phyloP scores from a whole-genome alignment of 2,329 filamentous ascomycete species.

The Botrytis squamosa region DNA sequence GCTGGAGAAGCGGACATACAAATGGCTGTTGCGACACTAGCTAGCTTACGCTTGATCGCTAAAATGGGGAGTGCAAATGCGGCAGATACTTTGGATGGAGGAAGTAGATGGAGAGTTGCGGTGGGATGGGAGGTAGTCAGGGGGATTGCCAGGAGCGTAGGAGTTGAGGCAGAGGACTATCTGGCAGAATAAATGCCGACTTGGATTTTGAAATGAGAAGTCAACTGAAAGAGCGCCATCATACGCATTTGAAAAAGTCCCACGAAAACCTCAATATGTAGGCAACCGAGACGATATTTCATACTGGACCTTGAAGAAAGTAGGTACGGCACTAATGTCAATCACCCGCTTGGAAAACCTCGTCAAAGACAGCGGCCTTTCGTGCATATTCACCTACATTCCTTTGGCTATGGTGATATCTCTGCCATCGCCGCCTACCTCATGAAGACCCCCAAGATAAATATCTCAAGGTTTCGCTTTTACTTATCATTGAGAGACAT shows the following conservation, averaged over 20 bases:
- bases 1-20: slow-evolving; percentile 52
- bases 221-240: background rate
- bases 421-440: background rate
- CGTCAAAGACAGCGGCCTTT: background rate
- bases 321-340: background rate
- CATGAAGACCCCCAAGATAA: background rate
- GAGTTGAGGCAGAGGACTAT: slow-evolving; percentile 78
- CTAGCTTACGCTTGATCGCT: slow-evolving; percentile 67
- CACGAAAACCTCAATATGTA: background rate
- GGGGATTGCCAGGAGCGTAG: slow-evolving; percentile 68
- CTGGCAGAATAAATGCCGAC: slow-evolving; percentile 54
- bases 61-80: slow-evolving; percentile 54
- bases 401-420: background rate
- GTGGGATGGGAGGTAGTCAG: slow-evolving; percentile 76
- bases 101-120: slow-evolving; percentile 74
- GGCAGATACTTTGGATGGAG: slow-evolving; percentile 65
- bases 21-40: slow-evolving; percentile 69
- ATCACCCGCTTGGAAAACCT: background rate
- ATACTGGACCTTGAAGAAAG: background rate
- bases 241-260: background rate
- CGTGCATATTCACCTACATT: background rate
- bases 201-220: background rate
- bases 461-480: background rate
- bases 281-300: background rate
- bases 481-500: too few species aligned